phyloP scores from a whole-genome alignment of 441 rosid species.

The Hura crepitans region DNA sequence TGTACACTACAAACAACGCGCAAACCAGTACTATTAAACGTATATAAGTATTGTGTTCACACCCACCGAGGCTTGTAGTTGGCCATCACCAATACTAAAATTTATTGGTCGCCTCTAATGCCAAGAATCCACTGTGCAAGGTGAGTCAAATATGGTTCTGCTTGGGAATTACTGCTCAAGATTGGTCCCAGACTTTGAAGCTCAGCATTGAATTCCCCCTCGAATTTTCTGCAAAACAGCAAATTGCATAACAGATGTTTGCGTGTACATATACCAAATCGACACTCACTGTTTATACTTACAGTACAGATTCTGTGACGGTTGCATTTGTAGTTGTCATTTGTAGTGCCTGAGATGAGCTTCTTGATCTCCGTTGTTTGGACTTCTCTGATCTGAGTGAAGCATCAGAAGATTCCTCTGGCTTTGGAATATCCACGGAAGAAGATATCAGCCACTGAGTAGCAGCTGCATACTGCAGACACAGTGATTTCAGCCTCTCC shows the following conservation, averaged over 20 bases:
- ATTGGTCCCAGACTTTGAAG: constrained; percentile 82
- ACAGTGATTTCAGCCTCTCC: constrained; percentile 76
- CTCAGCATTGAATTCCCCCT: constrained; percentile 77
- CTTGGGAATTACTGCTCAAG: constrained; percentile 76
- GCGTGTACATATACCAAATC: neutral
- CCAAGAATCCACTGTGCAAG: constrained; percentile 96
- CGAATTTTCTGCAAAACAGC: constrained; percentile 62
- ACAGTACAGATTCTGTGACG: constrained; percentile 74
- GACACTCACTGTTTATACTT: constrained; percentile 37
- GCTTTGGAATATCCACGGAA: constrained; percentile 52
- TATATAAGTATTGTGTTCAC: neutral
- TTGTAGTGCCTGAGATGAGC: constrained; percentile 41
- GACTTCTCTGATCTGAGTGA: constrained; percentile 27
- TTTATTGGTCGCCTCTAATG: constrained; percentile 47
- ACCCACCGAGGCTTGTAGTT: neutral
- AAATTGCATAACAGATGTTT: neutral
- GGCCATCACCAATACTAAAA: neutral
- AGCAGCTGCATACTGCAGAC: constrained; percentile 90
- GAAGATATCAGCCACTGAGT: constrained; percentile 93
- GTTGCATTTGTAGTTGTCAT: constrained; percentile 45
- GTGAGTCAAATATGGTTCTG: constrained; percentile 91
- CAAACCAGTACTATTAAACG: neutral
- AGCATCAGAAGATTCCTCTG: constrained; percentile 35
- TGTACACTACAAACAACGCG: neutral
- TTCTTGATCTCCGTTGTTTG: constrained; percentile 38